Evolutionary conservation across 1,284 basidiomycete genomes (phyloP).

Genomic region (Cryptococcus sp.): DNA sequence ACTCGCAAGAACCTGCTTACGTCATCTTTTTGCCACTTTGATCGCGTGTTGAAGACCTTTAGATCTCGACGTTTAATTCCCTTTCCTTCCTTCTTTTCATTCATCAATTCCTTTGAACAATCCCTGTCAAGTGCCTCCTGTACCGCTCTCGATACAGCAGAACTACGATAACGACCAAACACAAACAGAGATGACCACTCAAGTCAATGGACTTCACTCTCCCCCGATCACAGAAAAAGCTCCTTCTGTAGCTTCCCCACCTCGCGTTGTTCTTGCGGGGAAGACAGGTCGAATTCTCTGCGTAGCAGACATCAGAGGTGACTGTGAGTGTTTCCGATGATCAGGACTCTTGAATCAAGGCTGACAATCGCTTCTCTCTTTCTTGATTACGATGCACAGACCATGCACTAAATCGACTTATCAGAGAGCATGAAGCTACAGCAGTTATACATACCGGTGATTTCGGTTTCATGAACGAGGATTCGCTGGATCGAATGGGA

Average conservation of each 20-base stretch:
- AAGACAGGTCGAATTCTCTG: slow-evolving; percentile 81
- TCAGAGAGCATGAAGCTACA: slow-evolving; percentile 78
- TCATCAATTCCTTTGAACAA: too few species aligned
- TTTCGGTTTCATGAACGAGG: slow-evolving; percentile 93
- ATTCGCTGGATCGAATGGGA: slow-evolving; percentile 81
- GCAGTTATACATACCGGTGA: slow-evolving; percentile 98
- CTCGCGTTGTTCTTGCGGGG: slow-evolving; percentile 35
- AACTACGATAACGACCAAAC: too few species aligned
- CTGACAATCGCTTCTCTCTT: slow-evolving; percentile 6
- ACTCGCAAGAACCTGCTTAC: too few species aligned
- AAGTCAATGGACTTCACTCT: slow-evolving; percentile 23
- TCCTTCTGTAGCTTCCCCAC: slow-evolving; percentile 16
- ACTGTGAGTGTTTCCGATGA: slow-evolving; percentile 34
- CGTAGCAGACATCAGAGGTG: slow-evolving; percentile 89
- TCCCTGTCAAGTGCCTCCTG: too few species aligned
- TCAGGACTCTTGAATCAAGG: background rate
- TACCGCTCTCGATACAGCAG: too few species aligned
- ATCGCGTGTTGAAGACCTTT: too few species aligned
- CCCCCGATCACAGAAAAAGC: slow-evolving; percentile 26
- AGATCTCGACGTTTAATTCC: too few species aligned
- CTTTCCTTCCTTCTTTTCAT: too few species aligned
- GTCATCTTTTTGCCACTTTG: too few species aligned
- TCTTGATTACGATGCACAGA: slow-evolving; percentile 22
- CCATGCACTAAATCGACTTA: slow-evolving; percentile 83
- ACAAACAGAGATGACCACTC: background rate